Base-by-base conservation (phyloP, 768 basidiomycete genomes). In the Amanita thiersii region DNA sequence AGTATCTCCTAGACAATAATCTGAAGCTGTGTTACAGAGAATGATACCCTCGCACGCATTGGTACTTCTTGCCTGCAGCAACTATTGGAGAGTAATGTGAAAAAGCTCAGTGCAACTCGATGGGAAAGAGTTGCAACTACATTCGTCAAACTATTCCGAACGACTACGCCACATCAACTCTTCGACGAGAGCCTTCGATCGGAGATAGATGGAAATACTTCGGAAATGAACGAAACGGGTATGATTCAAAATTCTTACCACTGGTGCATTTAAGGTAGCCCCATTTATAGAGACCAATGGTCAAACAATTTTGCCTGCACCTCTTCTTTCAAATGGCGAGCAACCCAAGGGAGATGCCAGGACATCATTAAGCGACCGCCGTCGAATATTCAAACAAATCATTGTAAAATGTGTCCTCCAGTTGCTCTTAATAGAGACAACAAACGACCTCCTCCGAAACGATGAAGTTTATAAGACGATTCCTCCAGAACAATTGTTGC, bases 371-470 rank as follows among this genome's bases (percentile, higher is more conserved):
- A 68, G 64, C 39, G 85, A 86, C 50, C 81, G 92, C 40, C 79
- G 88, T 33, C 76, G 81, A 31, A 77, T 88, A 42, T 99, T 99
- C 79, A 87, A 91, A 57, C 96, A 98, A 60, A 98, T 99, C 63
- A 98, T 99, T 47, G 92, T 97, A 50, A 98, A 98, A 84, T 99
- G 96, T 59, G 96, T 99, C 15, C 75, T 99, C 21, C 96, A 99
- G 53, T 65, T 99, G 15, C 71, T 98, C 40, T 73, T 99, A 26
- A 98, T 99, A 49, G 96, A 99, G 65, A 98, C 89, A 5, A 94
- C 93, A 2, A 92, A 91, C 54, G 96, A 98, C 50, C 70, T 99
- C 17, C 72, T 99, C 23, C 86, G 91, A 46, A 97, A 94, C 55
- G 73, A 89, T 45, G 79, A 85, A 29, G 87, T 99, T 34, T 98